A percentile compares a stretch with the other conserved stretches of the same genome.
Conservation (phyloP, 257 asterid genomes). For the Perilla frutescens region DNA sequence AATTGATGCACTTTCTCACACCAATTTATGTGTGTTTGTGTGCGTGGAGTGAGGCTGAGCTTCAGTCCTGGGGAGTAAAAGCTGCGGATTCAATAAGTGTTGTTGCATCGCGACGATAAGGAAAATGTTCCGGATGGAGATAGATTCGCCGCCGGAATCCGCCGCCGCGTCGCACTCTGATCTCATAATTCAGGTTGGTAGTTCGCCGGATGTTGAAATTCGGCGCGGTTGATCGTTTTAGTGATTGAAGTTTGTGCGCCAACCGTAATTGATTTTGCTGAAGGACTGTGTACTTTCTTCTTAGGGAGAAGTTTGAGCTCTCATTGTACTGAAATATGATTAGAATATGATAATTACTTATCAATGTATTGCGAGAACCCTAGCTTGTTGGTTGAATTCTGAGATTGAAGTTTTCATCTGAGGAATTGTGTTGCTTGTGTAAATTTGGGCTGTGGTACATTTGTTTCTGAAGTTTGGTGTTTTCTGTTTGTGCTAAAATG, state of each 20-base stretch:
- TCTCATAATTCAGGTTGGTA: slow-evolving; percentile 62
- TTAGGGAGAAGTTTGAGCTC: not conserved
- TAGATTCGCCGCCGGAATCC: slow-evolving; percentile 60
- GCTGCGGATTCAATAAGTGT: slow-evolving; percentile 46
- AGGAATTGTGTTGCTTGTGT: not conserved
- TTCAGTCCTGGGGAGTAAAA: slow-evolving; percentile 66
- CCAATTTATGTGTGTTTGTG: slow-evolving; percentile 22
- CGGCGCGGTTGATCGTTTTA: slow-evolving; percentile 11
- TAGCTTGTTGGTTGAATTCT: not conserved
- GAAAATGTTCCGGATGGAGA: slow-evolving; percentile 62
- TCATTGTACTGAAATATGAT: slow-evolving; percentile 26
- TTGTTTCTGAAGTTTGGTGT: slow-evolving; percentile 9
- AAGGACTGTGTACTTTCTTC: not conserved
- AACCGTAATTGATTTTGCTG: slow-evolving; percentile 7
- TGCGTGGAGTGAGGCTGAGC: slow-evolving; percentile 44
- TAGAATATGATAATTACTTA: slow-evolving; percentile 15
- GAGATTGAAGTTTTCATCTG: slow-evolving; percentile 10
- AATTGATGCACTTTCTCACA: slow-evolving; percentile 31
- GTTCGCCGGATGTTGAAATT: slow-evolving; percentile 18
- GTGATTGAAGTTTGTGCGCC: slow-evolving; percentile 26
- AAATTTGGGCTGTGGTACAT: not conserved
- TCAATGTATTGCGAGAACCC: slow-evolving; percentile 13
- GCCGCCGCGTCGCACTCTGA: slow-evolving; percentile 44
- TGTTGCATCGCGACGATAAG: slow-evolving; percentile 66
- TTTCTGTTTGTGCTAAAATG: not conserved